Conservation (phyloP, 176 grass and related monocot genomes). For the Secale cereale region DNA sequence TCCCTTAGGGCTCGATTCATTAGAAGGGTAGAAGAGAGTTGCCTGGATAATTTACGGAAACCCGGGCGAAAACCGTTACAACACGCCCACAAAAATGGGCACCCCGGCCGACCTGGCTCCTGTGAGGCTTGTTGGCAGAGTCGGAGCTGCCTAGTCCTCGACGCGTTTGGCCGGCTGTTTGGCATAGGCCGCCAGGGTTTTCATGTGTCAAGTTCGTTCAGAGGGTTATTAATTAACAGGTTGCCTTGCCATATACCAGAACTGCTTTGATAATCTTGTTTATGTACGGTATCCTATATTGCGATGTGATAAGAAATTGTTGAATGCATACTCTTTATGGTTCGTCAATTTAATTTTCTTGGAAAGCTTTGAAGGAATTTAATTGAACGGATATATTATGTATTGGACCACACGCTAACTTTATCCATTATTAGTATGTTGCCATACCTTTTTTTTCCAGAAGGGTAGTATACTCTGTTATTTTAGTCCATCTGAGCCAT, state of each 20-base stretch:
- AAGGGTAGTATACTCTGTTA: not conserved
- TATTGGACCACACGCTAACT: not conserved
- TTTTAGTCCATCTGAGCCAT: not conserved
- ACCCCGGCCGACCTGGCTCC: too few species aligned
- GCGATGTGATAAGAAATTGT: not conserved
- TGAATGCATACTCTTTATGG: not conserved
- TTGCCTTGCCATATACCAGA: not conserved
- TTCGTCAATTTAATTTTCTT: not conserved
- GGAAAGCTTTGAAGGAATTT: not conserved
- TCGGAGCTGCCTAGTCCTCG: too few species aligned
- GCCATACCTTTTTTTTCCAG: not conserved
- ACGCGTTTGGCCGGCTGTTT: too few species aligned
- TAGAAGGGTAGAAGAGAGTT: too few species aligned
- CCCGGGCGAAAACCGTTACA: too few species aligned
- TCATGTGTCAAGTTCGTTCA: too few species aligned
- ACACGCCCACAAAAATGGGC: too few species aligned
- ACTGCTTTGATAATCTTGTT: not conserved
- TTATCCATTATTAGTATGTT: not conserved
- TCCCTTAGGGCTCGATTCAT: too few species aligned
- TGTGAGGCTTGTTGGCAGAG: too few species aligned
- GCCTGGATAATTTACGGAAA: too few species aligned
- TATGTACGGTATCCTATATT: not conserved
- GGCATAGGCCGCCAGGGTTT: too few species aligned
- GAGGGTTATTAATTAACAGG: not conserved
- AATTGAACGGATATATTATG: not conserved